These are phyloP conservation scores for Fusarium sp. DNA, from an alignment of 2,329 filamentous ascomycete genomes.

Conservation along the genomic window DNA sequence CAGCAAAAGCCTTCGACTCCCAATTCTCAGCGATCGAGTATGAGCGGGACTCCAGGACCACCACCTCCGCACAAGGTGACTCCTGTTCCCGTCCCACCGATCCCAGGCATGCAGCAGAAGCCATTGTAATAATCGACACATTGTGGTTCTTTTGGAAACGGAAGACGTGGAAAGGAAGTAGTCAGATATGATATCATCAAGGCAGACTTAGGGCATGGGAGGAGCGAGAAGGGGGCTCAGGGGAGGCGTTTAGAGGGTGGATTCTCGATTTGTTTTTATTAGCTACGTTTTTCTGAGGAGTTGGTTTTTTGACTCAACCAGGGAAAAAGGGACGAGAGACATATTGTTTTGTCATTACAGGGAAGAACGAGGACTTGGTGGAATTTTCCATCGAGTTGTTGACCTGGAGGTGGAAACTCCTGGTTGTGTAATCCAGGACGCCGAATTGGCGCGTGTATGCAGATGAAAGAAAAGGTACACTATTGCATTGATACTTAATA, in stretches of 20 bases:
- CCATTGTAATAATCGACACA: constrained; percentile 35
- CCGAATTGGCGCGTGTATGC: constrained; percentile 37
- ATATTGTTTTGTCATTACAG: constrained; percentile 19
- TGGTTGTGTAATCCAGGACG: constrained; percentile 37
- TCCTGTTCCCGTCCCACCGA: constrained; percentile 58
- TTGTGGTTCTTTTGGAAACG: constrained; percentile 20
- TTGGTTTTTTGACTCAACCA: constrained; percentile 31
- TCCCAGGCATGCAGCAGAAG: constrained; percentile 53
- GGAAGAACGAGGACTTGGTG: constrained; percentile 14
- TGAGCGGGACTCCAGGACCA: constrained; percentile 52
- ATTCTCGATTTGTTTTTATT: constrained; percentile 40
- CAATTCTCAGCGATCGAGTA: constrained; percentile 44
- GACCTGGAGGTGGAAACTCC: constrained; percentile 23
- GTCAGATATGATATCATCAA: background rate
- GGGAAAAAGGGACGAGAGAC: constrained; percentile 31
- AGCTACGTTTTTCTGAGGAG: constrained; percentile 32
- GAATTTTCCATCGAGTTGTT: constrained; percentile 11
- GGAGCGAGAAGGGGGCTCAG: constrained; percentile 20
- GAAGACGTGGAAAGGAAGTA: constrained; percentile 9
- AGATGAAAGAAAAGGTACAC: constrained; percentile 31
- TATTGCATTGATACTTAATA: constrained; percentile 16
- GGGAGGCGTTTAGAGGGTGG: constrained; percentile 45
- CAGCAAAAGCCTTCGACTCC: constrained; percentile 55
- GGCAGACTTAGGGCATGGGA: background rate
- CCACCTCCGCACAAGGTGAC: constrained; percentile 57